Conservation (phyloP, 1,139 yeast genomes). For the Debaryomyces sp. region DNA sequence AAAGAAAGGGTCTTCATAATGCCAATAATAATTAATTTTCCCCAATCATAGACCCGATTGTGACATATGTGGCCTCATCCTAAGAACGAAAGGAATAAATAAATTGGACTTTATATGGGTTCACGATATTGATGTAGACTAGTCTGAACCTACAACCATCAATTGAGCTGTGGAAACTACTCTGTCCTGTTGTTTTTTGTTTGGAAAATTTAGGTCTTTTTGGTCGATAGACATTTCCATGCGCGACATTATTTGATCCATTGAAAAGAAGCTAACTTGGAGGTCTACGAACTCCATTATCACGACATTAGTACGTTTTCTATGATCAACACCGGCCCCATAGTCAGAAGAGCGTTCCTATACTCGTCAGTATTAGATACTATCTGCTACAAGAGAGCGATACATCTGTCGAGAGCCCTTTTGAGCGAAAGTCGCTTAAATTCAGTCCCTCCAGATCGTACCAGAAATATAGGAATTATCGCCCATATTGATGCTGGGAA, state of each 20-base stretch:
- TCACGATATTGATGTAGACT: background rate
- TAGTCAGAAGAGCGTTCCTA: background rate
- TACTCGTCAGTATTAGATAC: background rate
- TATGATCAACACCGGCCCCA: background rate
- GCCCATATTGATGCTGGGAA: constrained; percentile 93
- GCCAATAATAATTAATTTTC: background rate
- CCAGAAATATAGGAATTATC: constrained; percentile 77
- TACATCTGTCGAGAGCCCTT: background rate
- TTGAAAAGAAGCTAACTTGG: background rate
- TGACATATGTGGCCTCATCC: background rate
- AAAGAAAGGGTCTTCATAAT: background rate
- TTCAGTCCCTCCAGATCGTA: constrained; percentile 31
- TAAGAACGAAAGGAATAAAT: background rate
- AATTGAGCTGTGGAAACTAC: background rate
- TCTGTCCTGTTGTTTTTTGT: background rate
- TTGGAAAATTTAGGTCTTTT: background rate
- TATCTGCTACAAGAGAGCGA: background rate
- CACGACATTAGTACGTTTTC: background rate
- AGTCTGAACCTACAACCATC: background rate
- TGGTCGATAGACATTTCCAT: background rate
- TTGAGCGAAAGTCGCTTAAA: constrained; percentile 24
- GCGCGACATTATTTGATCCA: background rate
- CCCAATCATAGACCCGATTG: background rate
- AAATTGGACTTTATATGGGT: background rate
- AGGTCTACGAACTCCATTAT: background rate